Conservation (phyloP, 2,329 filamentous ascomycete species). For the Paecilomyces sp. region DNA sequence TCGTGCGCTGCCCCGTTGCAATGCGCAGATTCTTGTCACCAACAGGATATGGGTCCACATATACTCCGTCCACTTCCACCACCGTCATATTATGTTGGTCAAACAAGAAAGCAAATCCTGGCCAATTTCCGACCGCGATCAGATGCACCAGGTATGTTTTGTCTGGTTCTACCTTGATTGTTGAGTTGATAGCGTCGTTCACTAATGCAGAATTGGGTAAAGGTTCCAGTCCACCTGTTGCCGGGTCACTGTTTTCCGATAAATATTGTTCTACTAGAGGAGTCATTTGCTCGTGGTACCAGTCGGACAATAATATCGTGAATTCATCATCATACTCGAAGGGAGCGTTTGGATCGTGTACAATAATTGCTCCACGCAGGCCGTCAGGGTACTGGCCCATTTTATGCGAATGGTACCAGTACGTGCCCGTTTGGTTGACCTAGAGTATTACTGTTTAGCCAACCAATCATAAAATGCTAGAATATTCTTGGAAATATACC, state of each 20-base stretch:
- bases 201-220: slow-evolving; percentile 62
- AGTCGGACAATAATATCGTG: slow-evolving; percentile 60
- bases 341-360: slow-evolving; percentile 57
- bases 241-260: slow-evolving; percentile 34
- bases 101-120: slow-evolving; percentile 42
- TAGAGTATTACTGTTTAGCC: slow-evolving; percentile 16
- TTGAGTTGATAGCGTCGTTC: slow-evolving; percentile 61
- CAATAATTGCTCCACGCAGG: slow-evolving; percentile 55
- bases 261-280: slow-evolving; percentile 40
- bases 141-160: slow-evolving; percentile 69
- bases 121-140: slow-evolving; percentile 66
- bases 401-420: slow-evolving; percentile 71
- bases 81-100: slow-evolving; percentile 35
- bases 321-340: slow-evolving; percentile 59
- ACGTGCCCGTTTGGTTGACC: slow-evolving; percentile 61
- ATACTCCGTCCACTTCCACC: slow-evolving; percentile 30
- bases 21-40: slow-evolving; percentile 59
- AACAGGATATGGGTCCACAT: slow-evolving; percentile 24
- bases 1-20: slow-evolving; percentile 58
- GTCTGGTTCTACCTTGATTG: slow-evolving; percentile 53
- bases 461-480: not conserved
- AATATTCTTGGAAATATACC: slow-evolving; percentile 17
- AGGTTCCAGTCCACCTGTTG: slow-evolving; percentile 52
- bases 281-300: slow-evolving; percentile 59
- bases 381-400: slow-evolving; percentile 65